Base-by-base conservation (phyloP, 495 filamentous ascomycete genomes). In the Aspergillus nanangensis region DNA sequence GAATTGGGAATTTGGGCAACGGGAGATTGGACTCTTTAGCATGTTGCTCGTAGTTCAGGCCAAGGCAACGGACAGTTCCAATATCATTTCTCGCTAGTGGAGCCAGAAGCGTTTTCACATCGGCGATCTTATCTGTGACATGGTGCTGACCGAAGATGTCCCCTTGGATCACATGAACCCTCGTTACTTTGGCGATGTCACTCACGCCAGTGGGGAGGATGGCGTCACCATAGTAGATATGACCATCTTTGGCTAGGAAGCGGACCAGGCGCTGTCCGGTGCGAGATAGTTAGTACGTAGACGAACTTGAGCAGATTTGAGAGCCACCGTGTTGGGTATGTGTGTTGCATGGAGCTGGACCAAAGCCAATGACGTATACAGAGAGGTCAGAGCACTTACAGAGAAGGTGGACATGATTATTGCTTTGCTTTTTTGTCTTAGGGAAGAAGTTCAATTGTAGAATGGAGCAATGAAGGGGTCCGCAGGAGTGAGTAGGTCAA, bases 171-270 rank as follows among this genome's bases (percentile, higher is more conserved):
- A 91, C 70, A 25, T 63, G 75, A 24, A 88, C 88, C 53, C 80
- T 75, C 39, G 73, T 82, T 3, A 77, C 76, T 60, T 82, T 78
- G 48, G 76, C 66, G 48, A 91, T 78, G 53, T 93, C 84, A 41
- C 58, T 82, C 22, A 79, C 68, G 7, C 84, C 84, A 0, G 66
- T 23, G 10, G 88, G 83, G 23, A 93, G 78, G 36, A 90, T 78
- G 45, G 89, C 87, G 65, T 95, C 87, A 46, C 89, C 89, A 55
- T 90, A 90, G 69, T 93, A 90, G 29, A 77, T 78, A 35, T 75
- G 72, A 58, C 87, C 87, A 57, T 91, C 82, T 52, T 77, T 80
- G 52, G 86, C 81, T 10, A 90, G 71, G 69, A 93, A 93, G 44
- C 87, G 84, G 48, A 94, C 70, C 24, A 93, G 83, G 56, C 83